Conservation (phyloP, 73 alveolate species). For the Paramecium primaurelia region DNA sequence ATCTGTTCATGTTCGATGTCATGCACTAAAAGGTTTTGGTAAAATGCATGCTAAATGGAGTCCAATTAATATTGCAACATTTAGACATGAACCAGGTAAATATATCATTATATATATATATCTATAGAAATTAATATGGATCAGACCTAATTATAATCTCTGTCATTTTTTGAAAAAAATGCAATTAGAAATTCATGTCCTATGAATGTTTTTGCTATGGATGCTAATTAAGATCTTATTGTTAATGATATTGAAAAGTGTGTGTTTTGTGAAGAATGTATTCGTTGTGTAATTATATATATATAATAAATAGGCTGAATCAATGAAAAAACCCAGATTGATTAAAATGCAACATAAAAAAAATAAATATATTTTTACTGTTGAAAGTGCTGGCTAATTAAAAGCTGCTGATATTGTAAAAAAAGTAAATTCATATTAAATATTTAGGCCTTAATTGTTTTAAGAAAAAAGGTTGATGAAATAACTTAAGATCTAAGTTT, state of each 20-base stretch:
- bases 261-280: conserved; percentile 79
- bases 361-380: conserved; percentile 82
- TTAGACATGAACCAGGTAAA: conserved; percentile 87
- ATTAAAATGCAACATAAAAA: conserved; percentile 82
- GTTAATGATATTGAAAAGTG: conserved; percentile 70
- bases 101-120: neutral
- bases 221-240: conserved; percentile 70
- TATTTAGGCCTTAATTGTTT: neutral
- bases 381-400: conserved; percentile 90
- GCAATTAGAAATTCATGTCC: conserved; percentile 73
- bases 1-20: conserved; percentile 81
- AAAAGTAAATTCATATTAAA: conserved; percentile 60
- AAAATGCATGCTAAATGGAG: conserved; percentile 96
- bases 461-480: neutral
- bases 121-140: neutral
- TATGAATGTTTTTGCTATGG: conserved; percentile 61
- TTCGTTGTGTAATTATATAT: neutral
- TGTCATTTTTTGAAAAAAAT: conserved; percentile 66
- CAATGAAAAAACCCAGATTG: conserved; percentile 72
- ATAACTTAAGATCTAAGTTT: neutral
- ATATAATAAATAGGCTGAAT: conserved; percentile 41
- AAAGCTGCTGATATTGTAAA: conserved; percentile 84
- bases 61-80: conserved; percentile 86
- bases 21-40: conserved; percentile 93
- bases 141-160: neutral